Base-by-base conservation (phyloP, 495 filamentous ascomycete species). In the Hypoxylon lenormandii region DNA sequence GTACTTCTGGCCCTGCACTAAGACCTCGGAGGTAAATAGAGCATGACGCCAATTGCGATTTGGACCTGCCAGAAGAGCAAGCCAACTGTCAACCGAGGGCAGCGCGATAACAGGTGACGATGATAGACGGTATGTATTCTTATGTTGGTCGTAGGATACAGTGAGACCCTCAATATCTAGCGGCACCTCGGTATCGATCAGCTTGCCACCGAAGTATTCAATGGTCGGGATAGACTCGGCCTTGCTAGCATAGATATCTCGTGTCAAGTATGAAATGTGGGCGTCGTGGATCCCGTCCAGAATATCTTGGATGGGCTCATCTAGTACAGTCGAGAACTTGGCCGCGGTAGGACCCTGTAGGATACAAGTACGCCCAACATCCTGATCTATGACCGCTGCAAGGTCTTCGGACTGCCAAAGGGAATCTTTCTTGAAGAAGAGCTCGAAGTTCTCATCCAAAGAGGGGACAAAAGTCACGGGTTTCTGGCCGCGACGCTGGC, bases 361-460 rank as follows among this genome's bases (percentile, higher is more conserved):
- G 78, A 98, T 97, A 83, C 93, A 97, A 5, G 92, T 94, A 59
- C 95, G 86, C 42, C 92, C 93, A 55, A 97, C 95, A 79, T 98
- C 95, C 79, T 97, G 94, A 67, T 84, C 94, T 50, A 97, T 92
- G 71, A 98, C 95, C 36, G 95, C 95, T 66, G 92, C 94, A 11
- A 98, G 86, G 75, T 98, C 94, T 79, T 98, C 95, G 0, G 94
- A 97, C 79, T 98, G 95, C 95, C 95, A 98, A 23, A 98, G 87
- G n/a, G 94, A 97, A 79, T 98, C 95, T 80, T 98, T 98, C 88
- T 98, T 98, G 89, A 98, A 98, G 82, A 90, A 98, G 78, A 93
- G 96, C 77, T 97, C 95, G 50, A 98, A 97, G 69, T 91, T 94
- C 56, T 96, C 94, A 77, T 98, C 95, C 26, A 98, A 84, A 3